Base-by-base conservation (phyloP, 1,284 basidiomycete species). In the Gymnopus androsaceus region DNA sequence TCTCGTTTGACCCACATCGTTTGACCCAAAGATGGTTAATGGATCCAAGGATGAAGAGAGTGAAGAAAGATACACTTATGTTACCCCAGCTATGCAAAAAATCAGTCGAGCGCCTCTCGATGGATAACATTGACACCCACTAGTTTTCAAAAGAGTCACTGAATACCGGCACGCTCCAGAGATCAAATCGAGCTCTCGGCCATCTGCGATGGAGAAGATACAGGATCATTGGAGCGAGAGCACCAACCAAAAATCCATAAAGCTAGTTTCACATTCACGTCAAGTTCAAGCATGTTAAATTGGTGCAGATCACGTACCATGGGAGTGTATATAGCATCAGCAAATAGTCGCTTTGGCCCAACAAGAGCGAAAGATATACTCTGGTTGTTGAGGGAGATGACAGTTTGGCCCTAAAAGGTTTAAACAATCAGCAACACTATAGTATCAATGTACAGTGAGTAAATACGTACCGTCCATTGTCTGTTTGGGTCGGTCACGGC, bases 1-100 rank as follows among this genome's bases (percentile, higher is more conserved):
- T n/a, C n/a, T n/a, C n/a, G n/a, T 21, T 21, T 7, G 15, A 48
- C 58, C n/a, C 31, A 59, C 60, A 65, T 49, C 56, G 59, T 58
- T 66, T 66, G 51, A 66, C 45, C 56, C 64, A 66, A 25, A 66
- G 42, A 53, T 66, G 64, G 59, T 66, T 66, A 31, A 66, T 30
- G 15, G 60, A 52, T 3, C 63, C 65, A 31, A 66, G 58, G 23
- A 65, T 57, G 52, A 66, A 66, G 57, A 57, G 59, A 1, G 61
- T 61, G 45, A 66, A 58, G 41, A 61, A 49, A 23, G 14, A 56
- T 56, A 60, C 63, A 27, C 61, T 63, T 56, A 66, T 62, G 53
- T 63, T 59, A 12, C 62, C 64, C 44, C 62, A 61, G 41, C 60
- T 61, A 19, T 17, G 5, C 4, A n/a, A 17, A 25, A 7, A 28